Evolutionary conservation across 2,329 filamentous ascomycete species (phyloP).

Genomic region (Xylariaceae sp.): DNA sequence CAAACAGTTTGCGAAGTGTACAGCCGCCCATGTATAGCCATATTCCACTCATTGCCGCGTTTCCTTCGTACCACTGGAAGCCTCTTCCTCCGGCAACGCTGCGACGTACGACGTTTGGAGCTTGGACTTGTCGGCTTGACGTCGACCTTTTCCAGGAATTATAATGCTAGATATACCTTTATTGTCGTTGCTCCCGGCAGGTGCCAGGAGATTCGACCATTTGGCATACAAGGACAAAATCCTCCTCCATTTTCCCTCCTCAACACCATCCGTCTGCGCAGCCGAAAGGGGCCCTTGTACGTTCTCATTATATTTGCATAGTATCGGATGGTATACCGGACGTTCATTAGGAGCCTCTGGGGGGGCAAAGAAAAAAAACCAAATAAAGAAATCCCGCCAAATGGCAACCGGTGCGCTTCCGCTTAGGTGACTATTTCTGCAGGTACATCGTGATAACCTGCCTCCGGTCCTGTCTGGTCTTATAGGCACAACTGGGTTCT

Average conservation of each 20-base stretch:
- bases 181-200: constrained; percentile 8
- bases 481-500: too few relatives aligned
- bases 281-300: constrained; percentile 4
- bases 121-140: constrained; percentile 7
- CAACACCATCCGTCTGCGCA: too few relatives aligned
- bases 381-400: constrained; percentile 10
- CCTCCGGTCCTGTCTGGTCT: too few relatives aligned
- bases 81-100: neutral
- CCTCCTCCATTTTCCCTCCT: constrained; percentile 15
- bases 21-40: constrained; percentile 13
- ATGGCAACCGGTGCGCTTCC: too few relatives aligned
- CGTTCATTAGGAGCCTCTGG: too few relatives aligned
- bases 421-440: too few relatives aligned
- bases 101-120: constrained; percentile 1
- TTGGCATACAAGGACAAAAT: constrained; percentile 5
- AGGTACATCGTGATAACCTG: too few relatives aligned
- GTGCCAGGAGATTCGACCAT: constrained; percentile 5
- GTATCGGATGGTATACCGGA: constrained; percentile 17
- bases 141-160: constrained; percentile 6
- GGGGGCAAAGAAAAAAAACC: constrained; percentile 11
- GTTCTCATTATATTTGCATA: constrained; percentile 14
- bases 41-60: constrained; percentile 4
- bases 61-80: constrained; percentile 1
- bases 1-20: constrained; percentile 16
- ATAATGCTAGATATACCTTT: constrained; percentile 11